Percentiles rank a stretch among this genome's conserved stretches.
Evolutionary conservation across 164 flowering plant species (phyloP).

Genomic region (Dillenia turbinata): DNA sequence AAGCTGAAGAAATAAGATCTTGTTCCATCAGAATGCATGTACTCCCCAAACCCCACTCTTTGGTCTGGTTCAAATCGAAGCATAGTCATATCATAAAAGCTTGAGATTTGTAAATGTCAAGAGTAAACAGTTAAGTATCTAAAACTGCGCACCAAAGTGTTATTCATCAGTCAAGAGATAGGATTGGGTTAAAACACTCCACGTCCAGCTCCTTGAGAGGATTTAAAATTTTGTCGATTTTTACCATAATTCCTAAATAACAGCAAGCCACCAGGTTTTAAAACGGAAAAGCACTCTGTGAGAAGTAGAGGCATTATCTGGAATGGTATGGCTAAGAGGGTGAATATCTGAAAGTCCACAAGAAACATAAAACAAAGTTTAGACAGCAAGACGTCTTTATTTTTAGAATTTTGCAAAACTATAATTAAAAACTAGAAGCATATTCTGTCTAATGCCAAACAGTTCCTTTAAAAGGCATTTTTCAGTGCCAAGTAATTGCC

Average conservation of each 20-base stretch:
- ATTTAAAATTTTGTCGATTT: not conserved
- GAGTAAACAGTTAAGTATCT: no score
- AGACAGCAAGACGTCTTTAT: not conserved
- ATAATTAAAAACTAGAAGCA: no score
- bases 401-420: no score
- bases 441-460: no score
- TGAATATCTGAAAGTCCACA: constrained; percentile 60
- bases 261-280: constrained; percentile 80
- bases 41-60: constrained; percentile 74
- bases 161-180: no score
- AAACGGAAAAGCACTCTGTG: constrained; percentile 52
- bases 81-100: constrained; percentile 97
- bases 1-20: constrained; percentile 82
- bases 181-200: no score
- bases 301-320: constrained; percentile 56
- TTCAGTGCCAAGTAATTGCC: no score
- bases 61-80: constrained; percentile 76
- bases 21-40: constrained; percentile 85
- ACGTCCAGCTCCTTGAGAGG: no score
- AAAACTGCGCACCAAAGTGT: no score
- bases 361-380: constrained; percentile 1
- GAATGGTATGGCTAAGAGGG: constrained; percentile 70
- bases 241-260: constrained; percentile 90
- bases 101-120: constrained; percentile 25
- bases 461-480: no score